phyloP scores from a whole-genome alignment of 2,329 filamentous ascomycete genomes.

The Aspergillus alliaceus region DNA sequence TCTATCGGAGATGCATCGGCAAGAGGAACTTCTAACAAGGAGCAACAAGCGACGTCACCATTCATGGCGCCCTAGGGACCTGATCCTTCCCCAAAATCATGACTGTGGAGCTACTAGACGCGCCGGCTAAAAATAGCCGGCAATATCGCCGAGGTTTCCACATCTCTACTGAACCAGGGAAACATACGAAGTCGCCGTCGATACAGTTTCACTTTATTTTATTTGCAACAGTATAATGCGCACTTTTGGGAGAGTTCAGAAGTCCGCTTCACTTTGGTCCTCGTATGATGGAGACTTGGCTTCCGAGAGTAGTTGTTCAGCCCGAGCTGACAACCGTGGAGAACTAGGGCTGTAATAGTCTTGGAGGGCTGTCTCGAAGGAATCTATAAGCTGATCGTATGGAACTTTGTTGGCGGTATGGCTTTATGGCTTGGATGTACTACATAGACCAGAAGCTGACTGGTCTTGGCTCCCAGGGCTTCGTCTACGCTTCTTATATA shows the following conservation, averaged over 20 bases:
- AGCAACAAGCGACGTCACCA: neutral
- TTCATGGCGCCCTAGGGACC: neutral
- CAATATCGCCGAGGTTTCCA: neutral
- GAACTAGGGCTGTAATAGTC: neutral
- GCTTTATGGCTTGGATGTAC: too few species aligned
- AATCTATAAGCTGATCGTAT: neutral
- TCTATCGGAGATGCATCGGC: neutral
- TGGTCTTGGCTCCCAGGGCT: too few species aligned
- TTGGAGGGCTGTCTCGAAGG: neutral
- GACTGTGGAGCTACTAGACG: neutral
- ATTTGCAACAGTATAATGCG: neutral
- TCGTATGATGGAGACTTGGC: neutral
- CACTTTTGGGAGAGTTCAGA: neutral
- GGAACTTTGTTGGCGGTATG: too few species aligned
- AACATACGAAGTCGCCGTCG: too few species aligned
- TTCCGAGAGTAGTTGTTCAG: neutral
- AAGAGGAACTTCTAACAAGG: neutral
- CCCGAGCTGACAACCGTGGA: neutral
- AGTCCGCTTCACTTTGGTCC: neutral
- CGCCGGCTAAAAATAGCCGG: neutral
- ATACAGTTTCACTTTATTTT: too few species aligned
- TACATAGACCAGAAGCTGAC: too few species aligned
- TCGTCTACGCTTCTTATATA: too few species aligned
- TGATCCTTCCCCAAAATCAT: neutral
- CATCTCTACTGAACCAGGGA: accelerated